Evolutionary conservation across 2,329 filamentous ascomycete genomes (phyloP), one percentile per base, ranked within the genome.

Genomic region (Trichoderma guizhouense): DNA sequence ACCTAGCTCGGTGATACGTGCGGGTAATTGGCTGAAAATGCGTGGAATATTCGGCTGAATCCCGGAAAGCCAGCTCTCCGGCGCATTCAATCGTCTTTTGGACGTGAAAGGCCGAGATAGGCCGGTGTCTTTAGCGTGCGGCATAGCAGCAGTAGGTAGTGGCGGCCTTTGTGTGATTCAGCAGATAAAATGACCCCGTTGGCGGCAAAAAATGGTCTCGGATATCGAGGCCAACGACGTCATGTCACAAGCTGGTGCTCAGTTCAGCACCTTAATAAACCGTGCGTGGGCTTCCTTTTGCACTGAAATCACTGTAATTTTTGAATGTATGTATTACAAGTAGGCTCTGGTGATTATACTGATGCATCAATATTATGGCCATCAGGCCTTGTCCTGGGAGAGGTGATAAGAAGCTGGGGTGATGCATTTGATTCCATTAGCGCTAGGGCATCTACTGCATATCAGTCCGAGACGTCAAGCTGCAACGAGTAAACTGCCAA

Each of bases 1-100:
- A 47, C 3, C 36, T 79, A 78, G 74, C 76, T 82, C 80, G 80
- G 80, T 74, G 79, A 80, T 82, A 82, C 78, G 43, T 74, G 74
- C 77, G 57, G 57, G 32, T 77, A 70, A 82, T 82, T 82, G 81
- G 81, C 64, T 74, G 74, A 73, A 73, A 71, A 43, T 68, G 72
- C 58, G 28, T 43, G 47, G 62, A 26, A 61, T 21, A 32, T 24
- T 15, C 57, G 53, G 62, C 63, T 28, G 21, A 55, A 69, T 39
- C 34, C 30, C 71, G 71, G 65, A n/a, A 68, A 55, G 55, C 30
- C 21, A 24, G 58, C 55, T 39, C 24, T 9, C n/a, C 11, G n/a
- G 28, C 26, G 28, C 18, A 18, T 15, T 36, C 7, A 43, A 43
- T n/a, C 18, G 53, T n/a, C 28, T 21, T 34, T 12, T n/a, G 18